A percentile compares a stretch with the other conserved stretches of the same genome.
These are phyloP conservation scores for Suillus occidentalis DNA, from an alignment of 768 basidiomycete genomes.

Conservation along the genomic window DNA sequence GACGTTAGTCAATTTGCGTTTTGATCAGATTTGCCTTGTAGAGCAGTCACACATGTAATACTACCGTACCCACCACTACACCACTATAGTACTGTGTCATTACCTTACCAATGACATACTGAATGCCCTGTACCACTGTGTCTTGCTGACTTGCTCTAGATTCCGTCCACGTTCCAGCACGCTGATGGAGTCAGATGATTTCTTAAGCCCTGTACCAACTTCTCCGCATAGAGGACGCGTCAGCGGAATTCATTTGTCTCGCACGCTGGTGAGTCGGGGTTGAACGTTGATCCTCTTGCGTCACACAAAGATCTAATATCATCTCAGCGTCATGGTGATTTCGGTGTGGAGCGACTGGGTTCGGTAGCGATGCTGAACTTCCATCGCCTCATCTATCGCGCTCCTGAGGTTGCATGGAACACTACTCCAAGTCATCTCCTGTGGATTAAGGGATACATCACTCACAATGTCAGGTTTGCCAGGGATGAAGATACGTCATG, in stretches of 20 bases:
- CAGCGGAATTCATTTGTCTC: conserved; percentile 86
- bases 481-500: no score
- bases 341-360: conserved; percentile 87
- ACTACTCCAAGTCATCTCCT: conserved; percentile 79
- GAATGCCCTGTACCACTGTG: no score
- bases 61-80: no score
- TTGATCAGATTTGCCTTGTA: no score
- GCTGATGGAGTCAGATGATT: conserved; percentile 24
- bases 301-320: conserved; percentile 6
- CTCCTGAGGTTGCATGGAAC: conserved; percentile 83
- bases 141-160: no score
- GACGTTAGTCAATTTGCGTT: no score
- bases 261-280: conserved; percentile 58
- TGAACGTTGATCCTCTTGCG: background rate
- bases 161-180: conserved; percentile 1
- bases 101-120: no score
- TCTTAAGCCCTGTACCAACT: conserved; percentile 35
- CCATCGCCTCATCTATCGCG: conserved; percentile 83
- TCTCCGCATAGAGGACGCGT: conserved; percentile 66
- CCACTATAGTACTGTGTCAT: no score
- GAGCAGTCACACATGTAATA: no score
- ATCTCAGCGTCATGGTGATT: conserved; percentile 83
- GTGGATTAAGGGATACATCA: conserved; percentile 48
- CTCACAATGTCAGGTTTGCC: no score
- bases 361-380: conserved; percentile 81